Base-by-base conservation (phyloP, 306 rosid genomes). In the Malus orientalis region DNA sequence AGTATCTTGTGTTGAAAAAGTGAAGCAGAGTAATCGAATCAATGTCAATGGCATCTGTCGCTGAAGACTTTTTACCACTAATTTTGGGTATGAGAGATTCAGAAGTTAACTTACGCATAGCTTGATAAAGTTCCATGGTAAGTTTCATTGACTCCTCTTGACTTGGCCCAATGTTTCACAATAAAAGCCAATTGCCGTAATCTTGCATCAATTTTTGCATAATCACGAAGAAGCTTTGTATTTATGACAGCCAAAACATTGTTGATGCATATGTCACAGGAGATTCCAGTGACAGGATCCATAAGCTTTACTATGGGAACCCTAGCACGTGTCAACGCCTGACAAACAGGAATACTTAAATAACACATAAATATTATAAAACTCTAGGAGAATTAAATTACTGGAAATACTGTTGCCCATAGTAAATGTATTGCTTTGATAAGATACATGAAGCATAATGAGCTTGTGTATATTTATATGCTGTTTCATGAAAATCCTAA, bases 101-200 rank as follows among this genome's bases (percentile, higher is more conserved):
- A 36, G 44, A 29, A 77, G 62, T 66, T 60, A 85, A 88, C 97
- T 88, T 87, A 95, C 99, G 97, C 99, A 82, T 95, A 95, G 89
- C 99, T 95, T 65, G 99, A 95, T 54, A 95, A 87, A 47, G 99
- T 95, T 78, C 99, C 99, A 53, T 92, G 99, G 82, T 95, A 95
- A 42, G 99, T 95, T 83, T 85, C 97, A 83, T 95, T 95, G 75
- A 95, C 97, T 84, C 97, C 95, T 77, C 99, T 90, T 53, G 97
- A 92, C 86, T 95, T 95, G 40, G 99, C 99, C 99, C 99, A 95
- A 79, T 95, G 92, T 84, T 95, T 95, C 60, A 95, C 90, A 61
- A 95, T 89, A 79, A 88, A 95, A 74, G 97, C 96, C 83, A 95
- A 79, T 72, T 92, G 99, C 11, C 84, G 84, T 61, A 95, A 70